Evolutionary conservation across 208 protist genomes (phyloP).

Genomic region (Crithidia fasciculata): DNA sequence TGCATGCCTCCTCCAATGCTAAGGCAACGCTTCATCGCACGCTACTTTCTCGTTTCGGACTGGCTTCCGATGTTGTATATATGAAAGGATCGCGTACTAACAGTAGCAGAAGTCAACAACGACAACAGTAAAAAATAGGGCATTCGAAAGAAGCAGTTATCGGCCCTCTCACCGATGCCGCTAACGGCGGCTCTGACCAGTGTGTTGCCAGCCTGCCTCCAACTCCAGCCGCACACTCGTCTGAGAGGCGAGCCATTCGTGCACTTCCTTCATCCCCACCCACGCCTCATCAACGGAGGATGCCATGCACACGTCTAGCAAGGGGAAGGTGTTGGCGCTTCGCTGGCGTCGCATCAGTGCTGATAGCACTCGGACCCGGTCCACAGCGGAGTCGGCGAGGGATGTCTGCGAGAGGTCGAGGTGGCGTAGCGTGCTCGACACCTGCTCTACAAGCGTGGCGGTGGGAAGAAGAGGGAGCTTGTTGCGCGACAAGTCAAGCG

Average conservation of each 20-base stretch:
- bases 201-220: neutral
- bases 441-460: constrained; percentile 69
- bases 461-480: constrained; percentile 54
- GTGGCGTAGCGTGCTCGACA: constrained; percentile 38
- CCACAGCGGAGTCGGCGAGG: constrained; percentile 45
- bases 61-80: neutral
- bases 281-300: constrained; percentile 19
- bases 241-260: constrained; percentile 33
- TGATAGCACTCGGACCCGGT: constrained; percentile 50
- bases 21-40: too few species aligned
- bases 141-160: too few species aligned
- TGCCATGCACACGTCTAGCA: constrained; percentile 25
- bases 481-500: constrained; percentile 63
- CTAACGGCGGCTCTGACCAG: neutral
- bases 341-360: constrained; percentile 57
- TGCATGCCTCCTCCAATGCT: too few species aligned
- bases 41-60: too few species aligned
- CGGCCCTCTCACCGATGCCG: neutral
- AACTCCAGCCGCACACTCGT: constrained; percentile 21
- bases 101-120: too few species aligned
- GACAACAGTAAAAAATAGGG: too few species aligned
- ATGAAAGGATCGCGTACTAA: too few species aligned
- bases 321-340: constrained; percentile 7
- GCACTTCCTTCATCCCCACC: constrained; percentile 30
- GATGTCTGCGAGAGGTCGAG: constrained; percentile 54